Evolutionary conservation across 768 basidiomycete species (phyloP), one percentile per base, ranked within the genome.

Genomic region (Tricholoma flavovirens): DNA sequence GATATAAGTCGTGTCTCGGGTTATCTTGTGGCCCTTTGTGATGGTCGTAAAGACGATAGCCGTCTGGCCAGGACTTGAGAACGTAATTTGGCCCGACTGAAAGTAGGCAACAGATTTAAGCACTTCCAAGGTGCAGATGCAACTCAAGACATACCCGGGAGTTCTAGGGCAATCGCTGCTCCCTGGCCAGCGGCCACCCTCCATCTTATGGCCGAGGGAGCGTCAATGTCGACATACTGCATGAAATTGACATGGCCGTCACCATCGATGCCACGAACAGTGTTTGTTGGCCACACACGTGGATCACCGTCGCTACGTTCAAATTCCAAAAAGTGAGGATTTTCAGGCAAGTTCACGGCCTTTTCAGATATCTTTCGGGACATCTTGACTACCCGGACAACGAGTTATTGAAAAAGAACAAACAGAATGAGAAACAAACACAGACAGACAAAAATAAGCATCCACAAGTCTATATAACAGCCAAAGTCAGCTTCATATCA

Each of bases 1-100:
- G 79, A 72, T 94, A 94, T 14, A 85, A 71, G 66, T 94, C 92
- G 58, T 86, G 84, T 56, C 92, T 75, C 19, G 87, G 82, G 36
- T 69, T 69, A 10, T 55, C 62, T 35, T 64, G 71, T 6, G 74
- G 71, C 0, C 90, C 87, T 66, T 90, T 90, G 57, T 86, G 75
- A 59, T 93, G 91, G 64, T 88, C 84, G 62, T 73, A 91, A 70
- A 93, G 74, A 21, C 75, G 73, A 71, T 94, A 93, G 15, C 81
- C 80, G 15, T 71, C 67, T 0, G 91, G 91, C 75, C 84, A 91
- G 51, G 69, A 61, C 56, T 77, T 78, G 32, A 93, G 71, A 22
- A 87, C 78, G 64, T 90, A 88, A 8, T 60, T 74, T 9, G 69
- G 73, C 10, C 81, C 83, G 33, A 64, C 83, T 86, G 45, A 17